Evolutionary conservation across 768 basidiomycete genomes (phyloP).

Genomic region (Auricularia auricula-judae): DNA sequence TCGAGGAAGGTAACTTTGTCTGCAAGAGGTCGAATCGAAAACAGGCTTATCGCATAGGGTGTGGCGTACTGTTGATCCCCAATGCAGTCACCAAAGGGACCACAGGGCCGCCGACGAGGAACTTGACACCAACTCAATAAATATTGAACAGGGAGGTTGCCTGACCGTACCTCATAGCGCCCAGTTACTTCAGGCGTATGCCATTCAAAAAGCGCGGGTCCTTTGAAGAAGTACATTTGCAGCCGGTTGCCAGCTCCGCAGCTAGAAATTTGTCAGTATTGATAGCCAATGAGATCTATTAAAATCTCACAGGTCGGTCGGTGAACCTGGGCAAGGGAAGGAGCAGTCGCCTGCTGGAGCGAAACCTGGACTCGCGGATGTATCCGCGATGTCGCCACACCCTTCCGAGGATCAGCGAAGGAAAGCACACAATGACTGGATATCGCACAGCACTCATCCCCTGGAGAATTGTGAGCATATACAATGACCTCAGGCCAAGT

Average conservation of each 20-base stretch:
- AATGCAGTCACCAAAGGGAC: conserved; percentile 67
- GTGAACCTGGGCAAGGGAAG: conserved; percentile 58
- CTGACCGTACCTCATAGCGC: conserved; percentile 49
- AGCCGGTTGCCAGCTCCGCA: conserved; percentile 53
- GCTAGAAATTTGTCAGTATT: not conserved
- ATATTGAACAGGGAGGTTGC: not conserved
- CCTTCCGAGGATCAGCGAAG: conserved; percentile 25
- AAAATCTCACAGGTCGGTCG: conserved; percentile 34
- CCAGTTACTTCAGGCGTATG: conserved; percentile 54
- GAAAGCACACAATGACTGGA: not conserved
- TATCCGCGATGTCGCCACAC: conserved; percentile 58
- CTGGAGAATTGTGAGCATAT: not conserved
- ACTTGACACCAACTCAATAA: conserved; percentile 17
- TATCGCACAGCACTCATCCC: conserved; percentile 58
- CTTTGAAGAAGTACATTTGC: conserved; percentile 13
- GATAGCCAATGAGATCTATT: not conserved
- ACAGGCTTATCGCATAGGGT: not conserved
- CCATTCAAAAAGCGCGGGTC: conserved; percentile 43
- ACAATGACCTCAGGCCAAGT: not conserved
- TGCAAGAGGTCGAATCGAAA: not conserved
- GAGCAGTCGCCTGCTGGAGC: conserved; percentile 29
- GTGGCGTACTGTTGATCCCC: conserved; percentile 44
- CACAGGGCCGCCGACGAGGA: conserved; percentile 46
- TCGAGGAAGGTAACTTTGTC: conserved; percentile 72
- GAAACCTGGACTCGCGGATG: conserved; percentile 25